These are phyloP conservation scores for Colletotrichum godetiae DNA, from an alignment of 2,329 filamentous ascomycete genomes.

Conservation along the genomic window DNA sequence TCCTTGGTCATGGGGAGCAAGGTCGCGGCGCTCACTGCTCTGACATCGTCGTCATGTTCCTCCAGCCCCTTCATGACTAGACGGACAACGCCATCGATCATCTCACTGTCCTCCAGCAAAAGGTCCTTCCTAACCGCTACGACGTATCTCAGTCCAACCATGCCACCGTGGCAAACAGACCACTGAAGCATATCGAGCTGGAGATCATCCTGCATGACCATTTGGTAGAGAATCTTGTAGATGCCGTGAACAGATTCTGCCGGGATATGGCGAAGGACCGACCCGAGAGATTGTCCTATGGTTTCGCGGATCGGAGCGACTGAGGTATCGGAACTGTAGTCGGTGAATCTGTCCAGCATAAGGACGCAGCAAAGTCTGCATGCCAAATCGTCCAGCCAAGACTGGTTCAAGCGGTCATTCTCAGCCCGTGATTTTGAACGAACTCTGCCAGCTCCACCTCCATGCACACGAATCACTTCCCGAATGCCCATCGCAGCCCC, in stretches of 20 bases:
- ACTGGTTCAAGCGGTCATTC: conserved; percentile 83
- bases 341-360: conserved; percentile 96
- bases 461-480: conserved; percentile 93
- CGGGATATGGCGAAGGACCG: conserved; percentile 86
- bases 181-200: conserved; percentile 80
- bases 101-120: conserved; percentile 81
- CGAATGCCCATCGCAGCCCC: conserved; percentile 95
- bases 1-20: conserved; percentile 96
- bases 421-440: conserved; percentile 76
- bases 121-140: conserved; percentile 95
- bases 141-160: conserved; percentile 95
- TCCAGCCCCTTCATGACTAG: conserved; percentile 95
- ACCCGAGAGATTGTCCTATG: conserved; percentile 91
- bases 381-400: conserved; percentile 94
- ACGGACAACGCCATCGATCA: conserved; percentile 92
- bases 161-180: conserved; percentile 97
- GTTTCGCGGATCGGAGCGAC: conserved; percentile 97
- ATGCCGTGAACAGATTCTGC: conserved; percentile 83
- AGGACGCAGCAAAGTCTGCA: conserved; percentile 95
- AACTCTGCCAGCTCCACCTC: conserved; percentile 83
- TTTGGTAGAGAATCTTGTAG: conserved; percentile 84
- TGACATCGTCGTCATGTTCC: conserved; percentile 93
- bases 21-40: conserved; percentile 96
- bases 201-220: conserved; percentile 92
- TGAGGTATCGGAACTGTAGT: conserved; percentile 97